Evolutionary conservation across 331 rosid species (phyloP).

Genomic region (Malus hybrid): DNA sequence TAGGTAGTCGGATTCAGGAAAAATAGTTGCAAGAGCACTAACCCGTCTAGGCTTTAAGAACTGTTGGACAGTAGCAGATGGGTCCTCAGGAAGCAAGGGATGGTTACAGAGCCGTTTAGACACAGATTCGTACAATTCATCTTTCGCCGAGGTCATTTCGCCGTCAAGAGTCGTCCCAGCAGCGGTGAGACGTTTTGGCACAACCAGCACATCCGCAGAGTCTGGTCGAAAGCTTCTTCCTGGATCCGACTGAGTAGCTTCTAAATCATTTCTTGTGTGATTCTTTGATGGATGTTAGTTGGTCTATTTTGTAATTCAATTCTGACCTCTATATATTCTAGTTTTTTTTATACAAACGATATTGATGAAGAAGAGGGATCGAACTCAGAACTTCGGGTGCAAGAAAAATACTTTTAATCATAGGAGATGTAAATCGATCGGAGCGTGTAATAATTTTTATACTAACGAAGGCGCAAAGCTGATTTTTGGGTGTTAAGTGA

Average conservation of each 20-base stretch:
- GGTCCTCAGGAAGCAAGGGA: slow-evolving; percentile 81
- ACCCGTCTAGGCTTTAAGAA: slow-evolving; percentile 64
- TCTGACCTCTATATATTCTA: too few relatives aligned
- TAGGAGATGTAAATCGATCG: too few relatives aligned
- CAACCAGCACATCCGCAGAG: slow-evolving; percentile 30
- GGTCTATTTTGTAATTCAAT: too few relatives aligned
- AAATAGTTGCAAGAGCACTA: slow-evolving; percentile 65
- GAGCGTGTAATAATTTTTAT: too few relatives aligned
- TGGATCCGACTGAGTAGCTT: slow-evolving; percentile 42
- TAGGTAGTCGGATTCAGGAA: slow-evolving; percentile 81
- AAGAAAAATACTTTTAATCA: too few relatives aligned
- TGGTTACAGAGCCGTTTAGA: slow-evolving; percentile 95
- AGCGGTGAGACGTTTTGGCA: slow-evolving; percentile 46
- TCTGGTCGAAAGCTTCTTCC: slow-evolving; percentile 64
- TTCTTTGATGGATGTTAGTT: too few relatives aligned
- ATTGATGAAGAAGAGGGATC: too few relatives aligned
- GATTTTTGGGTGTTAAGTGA: too few relatives aligned
- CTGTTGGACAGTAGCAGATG: slow-evolving; percentile 67
- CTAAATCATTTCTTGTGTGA: too few relatives aligned
- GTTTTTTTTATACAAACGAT: too few relatives aligned
- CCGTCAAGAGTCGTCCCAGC: slow-evolving; percentile 76
- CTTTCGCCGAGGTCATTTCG: slow-evolving; percentile 69
- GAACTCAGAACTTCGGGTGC: too few relatives aligned
- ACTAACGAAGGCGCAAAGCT: too few relatives aligned
- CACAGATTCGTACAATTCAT: slow-evolving; percentile 62